phyloP scores from a whole-genome alignment of 306 rosid genomes.

The Sphenostylis stenocarpa region DNA sequence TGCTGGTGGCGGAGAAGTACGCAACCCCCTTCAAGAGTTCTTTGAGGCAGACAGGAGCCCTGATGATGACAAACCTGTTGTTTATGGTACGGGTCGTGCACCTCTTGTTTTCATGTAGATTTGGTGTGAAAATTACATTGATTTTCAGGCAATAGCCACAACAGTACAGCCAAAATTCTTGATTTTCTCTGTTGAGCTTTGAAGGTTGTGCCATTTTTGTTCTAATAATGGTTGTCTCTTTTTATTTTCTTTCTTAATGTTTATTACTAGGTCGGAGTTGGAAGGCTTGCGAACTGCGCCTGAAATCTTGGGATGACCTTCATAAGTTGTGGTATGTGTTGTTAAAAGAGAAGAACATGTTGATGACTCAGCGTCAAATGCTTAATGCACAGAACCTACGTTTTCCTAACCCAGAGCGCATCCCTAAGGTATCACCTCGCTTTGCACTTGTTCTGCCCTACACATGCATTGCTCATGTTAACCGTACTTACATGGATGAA shows the following conservation, averaged over 20 bases:
- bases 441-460: constrained; percentile 20
- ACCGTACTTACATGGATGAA: background rate
- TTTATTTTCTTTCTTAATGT: background rate
- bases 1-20: constrained; percentile 23
- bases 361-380: constrained; percentile 98
- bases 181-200: constrained; percentile 22
- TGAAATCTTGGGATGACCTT: constrained; percentile 98
- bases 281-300: constrained; percentile 87
- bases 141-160: background rate
- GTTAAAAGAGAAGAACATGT: constrained; percentile 92
- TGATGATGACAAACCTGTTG: constrained; percentile 75
- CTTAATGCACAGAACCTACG: constrained; percentile 86
- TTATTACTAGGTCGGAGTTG: constrained; percentile 74
- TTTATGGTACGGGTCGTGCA: constrained; percentile 56
- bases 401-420: constrained; percentile 81
- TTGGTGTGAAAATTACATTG: background rate
- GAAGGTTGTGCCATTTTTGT: background rate
- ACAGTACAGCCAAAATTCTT: background rate
- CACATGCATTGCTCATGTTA: background rate
- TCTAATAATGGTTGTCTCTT: background rate
- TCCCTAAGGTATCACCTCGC: constrained; percentile 70
- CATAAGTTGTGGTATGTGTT: constrained; percentile 87
- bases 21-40: constrained; percentile 78
- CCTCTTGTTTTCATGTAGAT: constrained; percentile 6
- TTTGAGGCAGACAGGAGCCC: constrained; percentile 68